Base-by-base conservation (phyloP, 495 filamentous ascomycete species). In the Lichenothelia convexa region DNA sequence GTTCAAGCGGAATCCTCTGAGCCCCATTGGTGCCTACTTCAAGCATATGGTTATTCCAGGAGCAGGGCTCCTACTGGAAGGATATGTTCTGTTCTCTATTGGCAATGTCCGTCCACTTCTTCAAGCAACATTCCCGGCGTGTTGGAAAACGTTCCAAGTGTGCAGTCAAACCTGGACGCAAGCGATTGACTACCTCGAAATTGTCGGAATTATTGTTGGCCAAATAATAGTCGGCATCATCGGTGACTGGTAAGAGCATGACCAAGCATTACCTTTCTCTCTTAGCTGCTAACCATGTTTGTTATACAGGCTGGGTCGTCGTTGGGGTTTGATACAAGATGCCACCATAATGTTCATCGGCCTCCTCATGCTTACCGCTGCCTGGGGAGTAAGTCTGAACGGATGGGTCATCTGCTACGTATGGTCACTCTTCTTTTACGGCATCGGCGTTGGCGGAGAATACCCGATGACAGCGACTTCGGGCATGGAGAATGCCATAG, bases 381-480 rank as follows among this genome's bases (percentile, higher is more conserved):
- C 78, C 5, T 92, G 85, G 84, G 85, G 83, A 41, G 55, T 75
- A 3, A 79, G 68, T 30, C 63, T 85, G 41, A 73, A 92, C 40
- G 83, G 84, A 47, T 92, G 84, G 83, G 72, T 93, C 20, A 84
- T 89, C 50, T 89, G 82, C 63, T 93, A 92, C 50, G 77, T 73
- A 36, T 87, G 80, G 75, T 77, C 78, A 15, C 64, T 93, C 21
- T 91, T 91, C 60, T 73, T 93, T 59, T 93, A 92, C 55, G 74
- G 79, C 43, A 68, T 92, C 42, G 85, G 85, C 48, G 84, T 93
- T 37, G 85, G 84, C 54, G 85, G 84, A 35, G 85, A 92, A 58
- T 93, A 93, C 52, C 85, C 85, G 24, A 93, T 92, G 67, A 92
- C 85, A 16, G 85, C 85, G 4, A 92, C 84, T n/a, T 80, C 78